These are phyloP conservation scores for Rubus parviflorus DNA, from an alignment of 306 rosid species.

Conservation along the genomic window DNA sequence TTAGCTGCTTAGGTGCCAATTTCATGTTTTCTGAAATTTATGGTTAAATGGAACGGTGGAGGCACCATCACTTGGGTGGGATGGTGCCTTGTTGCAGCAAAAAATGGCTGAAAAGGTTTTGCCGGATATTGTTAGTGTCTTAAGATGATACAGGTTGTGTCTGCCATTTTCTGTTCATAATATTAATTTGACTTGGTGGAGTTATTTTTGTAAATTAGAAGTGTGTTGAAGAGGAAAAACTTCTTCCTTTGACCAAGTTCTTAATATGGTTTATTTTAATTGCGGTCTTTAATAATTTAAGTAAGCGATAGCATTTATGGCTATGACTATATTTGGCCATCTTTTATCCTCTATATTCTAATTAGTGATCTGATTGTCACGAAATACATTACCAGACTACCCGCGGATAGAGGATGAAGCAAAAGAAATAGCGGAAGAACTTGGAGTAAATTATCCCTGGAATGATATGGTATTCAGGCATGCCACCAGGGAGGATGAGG, in stretches of 20 bases:
- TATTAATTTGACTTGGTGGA: neutral
- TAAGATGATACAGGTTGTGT: neutral
- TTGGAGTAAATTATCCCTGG: conserved; percentile 62
- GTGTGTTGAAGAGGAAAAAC: neutral
- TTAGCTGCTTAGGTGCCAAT: neutral
- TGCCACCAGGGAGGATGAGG: conserved; percentile 73
- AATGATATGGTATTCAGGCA: conserved; percentile 56
- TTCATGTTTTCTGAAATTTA: neutral
- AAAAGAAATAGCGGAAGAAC: conserved; percentile 64
- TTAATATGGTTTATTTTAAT: conserved; percentile 15
- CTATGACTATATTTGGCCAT: conserved; percentile 13
- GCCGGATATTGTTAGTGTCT: neutral
- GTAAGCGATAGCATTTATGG: conserved; percentile 10
- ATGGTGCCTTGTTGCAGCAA: conserved; percentile 4
- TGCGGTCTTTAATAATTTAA: conserved; percentile 5
- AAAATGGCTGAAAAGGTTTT: neutral
- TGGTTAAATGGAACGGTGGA: neutral
- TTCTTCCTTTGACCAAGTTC: conserved; percentile 1
- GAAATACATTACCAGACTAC: conserved; percentile 56
- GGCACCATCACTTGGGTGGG: neutral
- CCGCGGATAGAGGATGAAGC: conserved; percentile 94
- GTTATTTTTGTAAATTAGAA: neutral
- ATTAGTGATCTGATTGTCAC: conserved; percentile 22
- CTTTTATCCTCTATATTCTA: conserved; percentile 20
- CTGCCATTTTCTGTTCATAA: neutral